Base-by-base conservation (phyloP, 176 grass and related monocot genomes). In the Bonia amplexicaulis region DNA sequence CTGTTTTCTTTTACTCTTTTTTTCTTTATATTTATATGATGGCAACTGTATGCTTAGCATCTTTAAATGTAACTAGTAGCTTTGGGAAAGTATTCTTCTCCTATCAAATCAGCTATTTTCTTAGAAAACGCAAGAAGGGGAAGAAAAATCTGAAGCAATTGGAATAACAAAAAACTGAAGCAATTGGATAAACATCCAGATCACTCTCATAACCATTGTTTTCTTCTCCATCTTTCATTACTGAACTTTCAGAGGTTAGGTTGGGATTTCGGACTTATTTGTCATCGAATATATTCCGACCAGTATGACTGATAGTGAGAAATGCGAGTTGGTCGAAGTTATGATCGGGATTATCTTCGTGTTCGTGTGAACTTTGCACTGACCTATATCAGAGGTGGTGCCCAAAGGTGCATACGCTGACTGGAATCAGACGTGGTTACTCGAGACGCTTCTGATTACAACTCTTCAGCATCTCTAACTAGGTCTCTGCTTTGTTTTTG, bases 21-120 rank as follows among this genome's bases (percentile, higher is more conserved):
- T 80, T 37, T 45, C 71, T 70, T 10, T 27, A 71, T 60, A 40
- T 76, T 51, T 87, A 64, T 71, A 85, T 66, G 42, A 78, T 82
- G 66, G 1, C 55, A 65, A 73, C 73, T 70, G 78, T 78, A 77
- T 23, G 39, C 48, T 55, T 22, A 57, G 23, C 83, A 89, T 90
- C 84, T 73, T 86, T 82, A 37, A 22, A 64, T 82, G 79, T 4
- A 86, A 68, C 81, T 47, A 26, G 51, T 71, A 77, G 64, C 78
- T 71, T 45, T 72, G 55, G 26, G 15, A 78, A 79, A 76, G 69
- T 41, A 45, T 71, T 76, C 13, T 80, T 85, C 42, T 80, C 8
- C 68, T 82, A 23, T 75, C 75, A 80, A 53, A 84, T 52, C 33
- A 83, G 6, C 6, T 53, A 78, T 60, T 67, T 76, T 63, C 4